phyloP scores from a whole-genome alignment of 2,329 filamentous ascomycete species.

The Ilyonectria destructans region DNA sequence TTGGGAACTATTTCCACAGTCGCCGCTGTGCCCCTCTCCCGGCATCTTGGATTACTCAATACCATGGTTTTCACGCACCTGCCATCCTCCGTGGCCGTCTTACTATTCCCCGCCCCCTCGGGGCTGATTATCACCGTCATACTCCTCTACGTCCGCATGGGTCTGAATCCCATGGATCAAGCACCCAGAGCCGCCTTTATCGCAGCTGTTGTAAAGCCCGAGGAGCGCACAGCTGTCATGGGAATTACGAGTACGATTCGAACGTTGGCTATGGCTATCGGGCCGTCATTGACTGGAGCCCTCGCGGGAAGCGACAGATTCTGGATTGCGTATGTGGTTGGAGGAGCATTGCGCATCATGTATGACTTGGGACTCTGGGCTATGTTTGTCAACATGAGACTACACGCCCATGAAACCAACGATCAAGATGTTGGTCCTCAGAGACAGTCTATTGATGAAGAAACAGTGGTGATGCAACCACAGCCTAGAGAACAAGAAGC shows the following conservation, averaged over 20 bases:
- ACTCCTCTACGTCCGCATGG: conserved; percentile 72
- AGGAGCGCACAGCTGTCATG: conserved; percentile 80
- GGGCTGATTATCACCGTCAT: conserved; percentile 67
- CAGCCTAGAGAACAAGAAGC: conserved; percentile 27
- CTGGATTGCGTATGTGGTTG: conserved; percentile 75
- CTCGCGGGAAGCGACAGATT: conserved; percentile 69
- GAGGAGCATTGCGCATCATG: conserved; percentile 66
- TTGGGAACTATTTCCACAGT: conserved; percentile 69
- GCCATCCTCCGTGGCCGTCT: conserved; percentile 74
- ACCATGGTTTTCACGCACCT: conserved; percentile 77
- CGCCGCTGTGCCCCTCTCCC: conserved; percentile 72
- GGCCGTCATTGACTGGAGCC: conserved; percentile 70
- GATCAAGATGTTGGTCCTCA: conserved; percentile 1
- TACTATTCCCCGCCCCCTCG: conserved; percentile 72
- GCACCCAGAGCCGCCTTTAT: conserved; percentile 78
- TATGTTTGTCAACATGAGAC: conserved; percentile 72
- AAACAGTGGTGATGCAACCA: conserved; percentile 31
- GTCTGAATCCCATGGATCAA: conserved; percentile 80
- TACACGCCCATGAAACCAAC: conserved; percentile 61
- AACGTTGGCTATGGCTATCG: conserved; percentile 71
- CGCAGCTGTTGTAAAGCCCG: conserved; percentile 75
- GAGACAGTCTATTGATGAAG: conserved; percentile 34
- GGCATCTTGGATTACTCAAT: conserved; percentile 74
- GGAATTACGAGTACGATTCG: conserved; percentile 76
- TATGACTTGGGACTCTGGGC: conserved; percentile 74